Evolutionary conservation across 805 yeast species (phyloP), one percentile per base, ranked within the genome.

Genomic region (Yamadazyma sp.): DNA sequence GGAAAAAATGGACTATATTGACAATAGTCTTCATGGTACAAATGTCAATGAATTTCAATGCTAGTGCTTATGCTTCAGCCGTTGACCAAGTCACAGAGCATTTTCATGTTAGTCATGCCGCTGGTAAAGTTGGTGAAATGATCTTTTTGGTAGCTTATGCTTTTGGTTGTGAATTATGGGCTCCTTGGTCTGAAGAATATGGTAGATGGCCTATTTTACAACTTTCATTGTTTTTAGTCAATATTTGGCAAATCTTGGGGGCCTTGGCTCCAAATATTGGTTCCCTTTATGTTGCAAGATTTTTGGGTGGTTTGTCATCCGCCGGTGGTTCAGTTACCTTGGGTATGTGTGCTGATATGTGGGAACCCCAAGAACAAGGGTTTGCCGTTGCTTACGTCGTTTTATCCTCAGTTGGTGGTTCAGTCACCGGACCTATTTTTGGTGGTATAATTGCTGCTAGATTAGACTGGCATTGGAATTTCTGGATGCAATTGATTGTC

Each of bases 21-120:
- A 44, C 64, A 1, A 59, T 63, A 2, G 55, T 62, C 13, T 65
- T 65, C 33, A 38, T 51, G 10, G 68, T 64, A 11, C 71, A 65
- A 39, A 37, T 60, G 32, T 63, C 69, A 3, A 65, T 65, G 70
- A 65, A 65, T 43, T 65, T 60, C 52, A 65, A 65, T 44, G 40
- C 71, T 1, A 52, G 63, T 38, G 56, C 65, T 6, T 65, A 52
- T 34, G 52, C 59, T 8, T 44, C 45, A 11, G 55, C 58, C 7
- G 46, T 50, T 5, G 41, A 51, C 8, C 36, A 39, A 10, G 44
- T 56, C 16, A 30, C 55, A 11, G 59, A 52, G 23, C 43, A 55
- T 3, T 58, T 44, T 34, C 36, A 42, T 20, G 42, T 56, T 15
- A 36, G 50, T 20, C 44, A 40, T 34, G 56, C 49, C 21, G 53